Base-by-base conservation (phyloP, 805 yeast species). In the Torulaspora indica region DNA sequence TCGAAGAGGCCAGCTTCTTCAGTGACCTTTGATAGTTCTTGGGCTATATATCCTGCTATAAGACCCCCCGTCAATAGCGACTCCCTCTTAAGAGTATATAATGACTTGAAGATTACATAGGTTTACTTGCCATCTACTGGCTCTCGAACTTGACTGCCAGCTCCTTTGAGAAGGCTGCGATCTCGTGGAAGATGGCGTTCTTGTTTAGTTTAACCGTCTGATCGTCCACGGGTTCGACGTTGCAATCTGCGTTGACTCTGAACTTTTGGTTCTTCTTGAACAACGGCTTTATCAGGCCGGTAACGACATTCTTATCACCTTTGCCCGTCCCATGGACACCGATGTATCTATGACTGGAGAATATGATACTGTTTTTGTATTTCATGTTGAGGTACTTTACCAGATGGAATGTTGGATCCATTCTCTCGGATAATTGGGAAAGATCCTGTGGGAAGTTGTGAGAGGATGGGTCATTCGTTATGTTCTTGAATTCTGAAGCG, bases 261-360 rank as follows among this genome's bases (percentile, higher is more conserved):
- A 88, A 89, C 63, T 81, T 85, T 59, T 78, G 76, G 48, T 77
- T 76, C 14, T 71, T 67, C 48, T 77, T 64, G 30, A 76, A 74
- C 3, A 75, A 64, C 2, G 96, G 95, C 41, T 84, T 79, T 69
- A 91, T 81, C 38, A 93, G 67, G 2, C 97, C 97, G 17, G 90
- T 76, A 39, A 91, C 77, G 6, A 82, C 81, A 54, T 80, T 79
- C 41, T 69, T 70, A 20, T 81, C 78, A 12, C 76, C 75, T 25
- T 73, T 70, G 44, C 71, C 71, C 7, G 82, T 79, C 5, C 76
- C 75, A 41, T 74, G 72, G 45, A 77, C 66, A n/a, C 78, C 78
- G 9, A 66, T 57, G 56, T 71, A 79, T 52, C 70, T 73, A 46
- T 76, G 75, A 35, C 78, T 72, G 25, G 93, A 88, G 58, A 93